Evolutionary conservation across 345 rosid genomes (phyloP), one percentile per base, ranked within the genome.

Genomic region (Pseudoturritis turrita): DNA sequence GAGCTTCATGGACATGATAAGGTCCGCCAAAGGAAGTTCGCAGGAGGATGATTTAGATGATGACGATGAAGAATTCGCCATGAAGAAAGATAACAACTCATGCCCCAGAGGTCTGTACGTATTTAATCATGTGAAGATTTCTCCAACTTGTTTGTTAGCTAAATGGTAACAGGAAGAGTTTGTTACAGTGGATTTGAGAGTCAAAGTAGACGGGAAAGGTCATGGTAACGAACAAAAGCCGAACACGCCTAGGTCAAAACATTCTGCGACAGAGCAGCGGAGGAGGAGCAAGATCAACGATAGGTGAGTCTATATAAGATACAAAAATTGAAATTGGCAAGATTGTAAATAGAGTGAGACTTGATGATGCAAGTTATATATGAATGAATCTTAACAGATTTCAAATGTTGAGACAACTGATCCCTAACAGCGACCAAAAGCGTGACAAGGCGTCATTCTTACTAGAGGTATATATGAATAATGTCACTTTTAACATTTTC

Each of bases 261-360:
- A 92, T 79, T 92, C 98, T 39, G 92, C 97, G 0, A 92, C 98
- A 0, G 97, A 92, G 83, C 97, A 92, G 78, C 89, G 96, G 14
- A 74, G 98, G 71, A 85, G 98, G 73, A 90, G 98, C 82, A 92
- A 92, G 75, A 92, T 92, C 65, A 92, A 88, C 64, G 90, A 92
- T 79, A 86, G 96, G 96, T 81, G 63, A 79, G 81, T 11, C 7
- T 45, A 2, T 8, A 22, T 35, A 44, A 29, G 22, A 39, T 67
- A 25, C 33, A 4, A 1, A 6, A 31, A 5, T 33, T 29, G 21
- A n/a, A 12, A 10, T 70, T 58, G 10, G 23, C 25, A 47, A 62
- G 7, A 36, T 23, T 47, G 29, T 21, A 52, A 19, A 40, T 5
- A 52, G 46, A 31, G 10, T 52, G 33, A 31, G 25, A 62, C 1